Evolutionary conservation across 768 basidiomycete species (phyloP).

Genomic region (Tephrocybe sp.): DNA sequence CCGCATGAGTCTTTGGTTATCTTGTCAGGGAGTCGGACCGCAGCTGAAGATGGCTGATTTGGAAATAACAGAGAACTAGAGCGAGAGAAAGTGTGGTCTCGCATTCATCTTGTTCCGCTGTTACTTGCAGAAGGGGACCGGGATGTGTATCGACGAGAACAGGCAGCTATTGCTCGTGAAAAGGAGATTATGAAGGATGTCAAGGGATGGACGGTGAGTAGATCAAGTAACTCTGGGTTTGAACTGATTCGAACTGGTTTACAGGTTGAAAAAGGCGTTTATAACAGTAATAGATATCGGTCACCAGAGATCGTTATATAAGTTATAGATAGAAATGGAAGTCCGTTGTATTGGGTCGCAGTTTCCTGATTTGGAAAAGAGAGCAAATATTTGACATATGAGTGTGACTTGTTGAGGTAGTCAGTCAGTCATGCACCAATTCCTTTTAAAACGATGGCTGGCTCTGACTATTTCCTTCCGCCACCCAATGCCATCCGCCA

Average conservation of each 20-base stretch:
- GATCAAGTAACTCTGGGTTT: slow-evolving; percentile 11
- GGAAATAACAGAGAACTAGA: slow-evolving; percentile 77
- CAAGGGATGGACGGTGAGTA: slow-evolving; percentile 87
- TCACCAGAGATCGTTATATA: slow-evolving; percentile 38
- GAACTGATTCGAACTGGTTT: slow-evolving; percentile 16
- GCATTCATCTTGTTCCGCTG: slow-evolving; percentile 90
- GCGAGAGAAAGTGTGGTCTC: slow-evolving; percentile 92
- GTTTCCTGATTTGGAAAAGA: not conserved
- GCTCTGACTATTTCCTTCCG: not conserved
- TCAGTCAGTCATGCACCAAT: slow-evolving; percentile 22
- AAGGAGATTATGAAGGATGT: slow-evolving; percentile 95
- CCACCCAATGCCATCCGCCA: slow-evolving; percentile 39
- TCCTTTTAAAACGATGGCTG: slow-evolving; percentile 37
- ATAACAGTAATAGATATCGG: slow-evolving; percentile 74
- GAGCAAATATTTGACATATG: slow-evolving; percentile 7
- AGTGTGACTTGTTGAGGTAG: slow-evolving; percentile 6
- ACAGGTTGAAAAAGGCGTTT: slow-evolving; percentile 84
- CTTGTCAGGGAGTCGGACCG: slow-evolving; percentile 39
- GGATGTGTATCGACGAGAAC: slow-evolving; percentile 76
- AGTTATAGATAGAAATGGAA: slow-evolving; percentile 10
- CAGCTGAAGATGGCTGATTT: slow-evolving; percentile 41
- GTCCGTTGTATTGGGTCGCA: slow-evolving; percentile 1
- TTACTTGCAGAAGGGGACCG: slow-evolving; percentile 94
- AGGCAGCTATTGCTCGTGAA: slow-evolving; percentile 78
- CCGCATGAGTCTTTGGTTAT: slow-evolving; percentile 44